Percentiles rank a stretch among this genome's conserved stretches.
Evolutionary conservation across 2,329 filamentous ascomycete species (phyloP).

Genomic region (Exophiala spinifera): DNA sequence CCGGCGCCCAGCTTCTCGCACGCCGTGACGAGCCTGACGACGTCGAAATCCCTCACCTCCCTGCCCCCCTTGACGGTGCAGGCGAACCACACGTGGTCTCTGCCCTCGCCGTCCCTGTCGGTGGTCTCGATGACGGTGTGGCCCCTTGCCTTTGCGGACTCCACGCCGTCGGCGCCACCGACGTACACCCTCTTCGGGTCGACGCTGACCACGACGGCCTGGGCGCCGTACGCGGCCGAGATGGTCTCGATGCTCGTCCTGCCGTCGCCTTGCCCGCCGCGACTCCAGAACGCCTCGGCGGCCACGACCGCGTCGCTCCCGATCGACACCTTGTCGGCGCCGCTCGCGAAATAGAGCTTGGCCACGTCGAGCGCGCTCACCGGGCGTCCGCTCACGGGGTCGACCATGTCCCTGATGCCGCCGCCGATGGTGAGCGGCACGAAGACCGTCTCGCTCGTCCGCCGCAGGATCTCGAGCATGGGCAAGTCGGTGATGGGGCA

Average conservation of each 20-base stretch:
- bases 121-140: conserved; percentile 72
- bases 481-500: conserved; percentile 87
- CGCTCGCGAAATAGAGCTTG: conserved; percentile 94
- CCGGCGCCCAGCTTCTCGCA: conserved; percentile 95
- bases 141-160: conserved; percentile 34
- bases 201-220: conserved; percentile 93
- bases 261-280: conserved; percentile 66
- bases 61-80: conserved; percentile 95
- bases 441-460: conserved; percentile 86
- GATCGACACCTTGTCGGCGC: conserved; percentile 96
- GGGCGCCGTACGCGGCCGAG: conserved; percentile 86
- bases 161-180: conserved; percentile 53
- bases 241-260: conserved; percentile 95
- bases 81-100: conserved; percentile 90
- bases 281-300: conserved; percentile 82
- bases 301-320: conserved; percentile 91
- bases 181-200: conserved; percentile 93
- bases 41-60: conserved; percentile 90
- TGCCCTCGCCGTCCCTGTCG: conserved; percentile 66
- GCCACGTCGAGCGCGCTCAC: conserved; percentile 92
- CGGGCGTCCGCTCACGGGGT: conserved; percentile 73
- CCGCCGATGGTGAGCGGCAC: conserved; percentile 94
- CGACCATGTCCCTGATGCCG: conserved; percentile 88
- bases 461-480: conserved; percentile 90
- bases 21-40: conserved; percentile 79